Conservation (phyloP, 768 basidiomycete genomes). For the Wakefieldia striispora region DNA sequence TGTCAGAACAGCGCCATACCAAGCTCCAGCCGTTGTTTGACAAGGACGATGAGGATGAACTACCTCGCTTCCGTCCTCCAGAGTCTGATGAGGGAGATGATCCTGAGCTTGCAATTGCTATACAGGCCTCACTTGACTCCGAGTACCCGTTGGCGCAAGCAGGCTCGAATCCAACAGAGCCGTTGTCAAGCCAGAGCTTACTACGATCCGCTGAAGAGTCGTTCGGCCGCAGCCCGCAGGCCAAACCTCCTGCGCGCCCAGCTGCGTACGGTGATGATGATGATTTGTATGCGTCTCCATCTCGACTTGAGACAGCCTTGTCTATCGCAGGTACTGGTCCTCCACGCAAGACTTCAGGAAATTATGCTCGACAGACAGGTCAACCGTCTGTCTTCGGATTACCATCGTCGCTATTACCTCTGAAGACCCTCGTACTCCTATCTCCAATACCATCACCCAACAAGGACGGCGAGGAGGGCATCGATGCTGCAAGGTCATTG, state of each 20-base stretch:
- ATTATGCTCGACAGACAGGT: conserved; percentile 9
- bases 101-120: conserved; percentile 53
- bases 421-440: neutral
- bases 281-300: conserved; percentile 50
- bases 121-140: conserved; percentile 58
- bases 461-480: neutral
- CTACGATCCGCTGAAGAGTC: conserved; percentile 2
- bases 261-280: conserved; percentile 35
- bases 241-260: conserved; percentile 2
- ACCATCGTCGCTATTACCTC: conserved; percentile 33
- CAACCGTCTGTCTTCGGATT: conserved; percentile 36
- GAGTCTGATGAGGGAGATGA: conserved; percentile 55
- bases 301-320: conserved; percentile 63
- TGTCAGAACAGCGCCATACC: conserved; percentile 34
- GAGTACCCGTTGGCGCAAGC: neutral
- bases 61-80: conserved; percentile 17
- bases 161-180: neutral
- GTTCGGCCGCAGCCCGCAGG: neutral
- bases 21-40: conserved; percentile 51
- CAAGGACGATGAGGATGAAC: conserved; percentile 46
- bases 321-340: conserved; percentile 62
- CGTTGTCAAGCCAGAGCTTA: conserved; percentile 4
- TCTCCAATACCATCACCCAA: neutral
- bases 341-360: conserved; percentile 20
- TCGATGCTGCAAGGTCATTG: neutral